Percentiles rank a stretch among this genome's conserved stretches.
Conservation (phyloP, 192 early-diverging fungal genomes). For the Backusella sp. region DNA sequence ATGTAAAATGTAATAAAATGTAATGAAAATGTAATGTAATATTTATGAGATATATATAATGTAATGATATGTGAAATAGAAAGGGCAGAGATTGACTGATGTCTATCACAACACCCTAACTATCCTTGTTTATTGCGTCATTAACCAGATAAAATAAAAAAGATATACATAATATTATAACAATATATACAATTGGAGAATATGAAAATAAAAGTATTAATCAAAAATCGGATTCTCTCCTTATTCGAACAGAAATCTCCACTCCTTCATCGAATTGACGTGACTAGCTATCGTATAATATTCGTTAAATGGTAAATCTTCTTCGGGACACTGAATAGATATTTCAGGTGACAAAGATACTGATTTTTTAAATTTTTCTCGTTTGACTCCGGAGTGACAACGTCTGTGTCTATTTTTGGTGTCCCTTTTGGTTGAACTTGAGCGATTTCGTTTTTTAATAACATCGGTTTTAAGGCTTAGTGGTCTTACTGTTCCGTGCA, state of each 20-base stretch:
- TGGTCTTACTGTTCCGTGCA: constrained; percentile 80
- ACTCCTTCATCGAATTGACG: neutral
- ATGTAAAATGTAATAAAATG: no score
- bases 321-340: neutral
- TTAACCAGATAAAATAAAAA: no score
- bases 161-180: no score
- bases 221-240: neutral
- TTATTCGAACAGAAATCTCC: neutral
- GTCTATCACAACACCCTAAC: no score
- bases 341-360: neutral
- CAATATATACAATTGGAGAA: no score
- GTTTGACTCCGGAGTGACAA: neutral
- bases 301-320: neutral
- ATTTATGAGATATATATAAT: no score
- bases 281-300: neutral
- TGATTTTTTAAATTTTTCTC: neutral
- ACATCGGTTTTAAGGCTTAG: constrained; percentile 78
- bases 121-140: no score
- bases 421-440: neutral
- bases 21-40: no score
- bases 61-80: no score
- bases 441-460: constrained; percentile 81
- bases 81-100: no score
- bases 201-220: no score
- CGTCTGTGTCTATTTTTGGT: neutral